Evolutionary conservation across 257 asterid genomes (phyloP).

Genomic region (Przewalskia tangutica): DNA sequence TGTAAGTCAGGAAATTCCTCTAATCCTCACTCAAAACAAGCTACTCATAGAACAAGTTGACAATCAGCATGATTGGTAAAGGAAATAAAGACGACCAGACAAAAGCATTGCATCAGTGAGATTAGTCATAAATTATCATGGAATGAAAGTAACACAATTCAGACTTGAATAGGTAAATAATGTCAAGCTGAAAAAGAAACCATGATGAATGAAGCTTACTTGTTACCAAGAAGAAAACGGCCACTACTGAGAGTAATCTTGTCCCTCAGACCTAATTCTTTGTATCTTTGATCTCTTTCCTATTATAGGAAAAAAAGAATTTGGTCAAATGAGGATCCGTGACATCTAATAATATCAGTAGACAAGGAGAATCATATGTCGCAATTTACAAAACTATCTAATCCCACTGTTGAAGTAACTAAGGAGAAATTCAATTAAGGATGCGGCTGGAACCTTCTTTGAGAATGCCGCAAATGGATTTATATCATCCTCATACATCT

Average conservation of each 20-base stretch:
- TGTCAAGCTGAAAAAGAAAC: background rate
- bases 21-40: background rate
- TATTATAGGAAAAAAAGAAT: constrained; percentile 9
- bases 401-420: background rate
- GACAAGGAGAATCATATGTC: background rate
- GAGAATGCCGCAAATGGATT: constrained; percentile 99
- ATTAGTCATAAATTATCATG: background rate
- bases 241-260: constrained; percentile 99
- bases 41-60: background rate
- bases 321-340: constrained; percentile 1
- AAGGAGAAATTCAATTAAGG: background rate
- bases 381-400: background rate
- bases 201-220: constrained; percentile 40
- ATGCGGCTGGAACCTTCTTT: constrained; percentile 49
- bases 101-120: background rate
- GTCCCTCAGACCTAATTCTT: constrained; percentile 94
- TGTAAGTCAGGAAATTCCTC: background rate
- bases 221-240: constrained; percentile 91
- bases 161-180: background rate
- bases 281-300: constrained; percentile 99
- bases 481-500: constrained; percentile 94
- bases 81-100: background rate
- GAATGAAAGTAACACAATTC: background rate
- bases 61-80: background rate
- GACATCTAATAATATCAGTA: background rate